Conservation (phyloP, 176 grass and related monocot genomes). For the Themeda triandra region DNA sequence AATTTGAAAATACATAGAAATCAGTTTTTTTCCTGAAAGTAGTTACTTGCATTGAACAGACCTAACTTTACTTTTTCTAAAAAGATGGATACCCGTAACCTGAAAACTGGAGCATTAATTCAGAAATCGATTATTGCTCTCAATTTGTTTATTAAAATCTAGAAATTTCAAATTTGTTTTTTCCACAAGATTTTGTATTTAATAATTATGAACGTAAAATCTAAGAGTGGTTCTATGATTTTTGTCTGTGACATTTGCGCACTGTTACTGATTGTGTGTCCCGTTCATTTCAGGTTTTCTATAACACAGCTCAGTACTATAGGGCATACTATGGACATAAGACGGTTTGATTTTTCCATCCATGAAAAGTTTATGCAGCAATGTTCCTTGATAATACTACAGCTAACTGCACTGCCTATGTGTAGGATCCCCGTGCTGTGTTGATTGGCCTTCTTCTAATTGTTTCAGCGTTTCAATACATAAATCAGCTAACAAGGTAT, state of each 20-base stretch:
- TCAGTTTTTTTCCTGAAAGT: background rate
- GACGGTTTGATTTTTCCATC: constrained; percentile 44
- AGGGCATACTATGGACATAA: constrained; percentile 82
- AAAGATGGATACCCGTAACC: background rate
- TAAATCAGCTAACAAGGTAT: constrained; percentile 79
- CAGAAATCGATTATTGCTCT: no score
- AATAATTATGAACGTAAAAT: background rate
- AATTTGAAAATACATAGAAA: background rate
- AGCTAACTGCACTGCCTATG: constrained; percentile 4
- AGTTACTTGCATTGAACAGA: background rate
- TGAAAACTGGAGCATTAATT: background rate
- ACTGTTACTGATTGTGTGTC: background rate
- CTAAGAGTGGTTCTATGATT: background rate
- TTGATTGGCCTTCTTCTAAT: constrained; percentile 88
- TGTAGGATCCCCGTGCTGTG: constrained; percentile 85
- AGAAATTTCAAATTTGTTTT: no score
- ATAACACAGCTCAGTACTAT: constrained; percentile 89
- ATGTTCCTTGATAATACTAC: background rate
- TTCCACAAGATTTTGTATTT: background rate
- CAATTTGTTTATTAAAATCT: no score
- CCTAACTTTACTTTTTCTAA: background rate
- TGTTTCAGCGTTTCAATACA: constrained; percentile 89
- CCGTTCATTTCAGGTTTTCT: constrained; percentile 64
- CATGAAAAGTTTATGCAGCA: background rate
- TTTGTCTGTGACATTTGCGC: background rate